Base-by-base conservation (phyloP, 2,329 filamentous ascomycete species). In the Samsoniella hepiali region DNA sequence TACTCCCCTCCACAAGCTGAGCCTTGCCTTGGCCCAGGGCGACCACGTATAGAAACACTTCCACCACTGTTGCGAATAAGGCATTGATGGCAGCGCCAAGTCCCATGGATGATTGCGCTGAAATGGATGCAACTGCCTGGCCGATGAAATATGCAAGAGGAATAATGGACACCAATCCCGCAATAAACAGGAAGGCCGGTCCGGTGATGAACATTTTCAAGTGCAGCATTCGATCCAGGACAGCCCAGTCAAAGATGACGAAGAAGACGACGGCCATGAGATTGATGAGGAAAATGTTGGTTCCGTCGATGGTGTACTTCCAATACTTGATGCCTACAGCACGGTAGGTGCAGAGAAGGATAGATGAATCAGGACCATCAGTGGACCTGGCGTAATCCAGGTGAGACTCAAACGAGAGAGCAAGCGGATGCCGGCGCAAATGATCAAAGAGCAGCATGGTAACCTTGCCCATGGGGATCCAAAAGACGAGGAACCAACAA, bases 211-310 rank as follows among this genome's bases (percentile, higher is more conserved):
- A 86, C 65, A 82, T 87, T 32, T 95, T 79, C 31, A 96, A 68
- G 27, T 89, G 84, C 42, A 98, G 77, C 4, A 86, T 77, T 17
- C 87, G 80, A 40, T 88, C 84, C 32, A 99, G 81, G 31, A 99
- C 82, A 65, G 88, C 88, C 82, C 94, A 98, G 79, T 99, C 95
- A 68, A 96, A 86, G 66, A 99, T 96, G 71, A 94, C 91, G 72
- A 99, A 97, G 31, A 91, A 79, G n/a, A 99, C 95, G 22, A 99
- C 86, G 13, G 87, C 90, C 79, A 98, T 91, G 63, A 99, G 84
- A 74, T 99, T 99, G 81, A 99, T 97, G 68, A 99, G 86, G 78
- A 99, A 98, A 73, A 99, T 96, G 77, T 99, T 99, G 65, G 95
- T 99, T 62, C 95, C 96, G 73, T 99, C 95, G 64, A 99, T 83